A percentile compares a stretch with the other conserved stretches of the same genome.
These are phyloP conservation scores for Exophiala calicioides DNA, from an alignment of 2,329 filamentous ascomycete species.

Conservation along the genomic window DNA sequence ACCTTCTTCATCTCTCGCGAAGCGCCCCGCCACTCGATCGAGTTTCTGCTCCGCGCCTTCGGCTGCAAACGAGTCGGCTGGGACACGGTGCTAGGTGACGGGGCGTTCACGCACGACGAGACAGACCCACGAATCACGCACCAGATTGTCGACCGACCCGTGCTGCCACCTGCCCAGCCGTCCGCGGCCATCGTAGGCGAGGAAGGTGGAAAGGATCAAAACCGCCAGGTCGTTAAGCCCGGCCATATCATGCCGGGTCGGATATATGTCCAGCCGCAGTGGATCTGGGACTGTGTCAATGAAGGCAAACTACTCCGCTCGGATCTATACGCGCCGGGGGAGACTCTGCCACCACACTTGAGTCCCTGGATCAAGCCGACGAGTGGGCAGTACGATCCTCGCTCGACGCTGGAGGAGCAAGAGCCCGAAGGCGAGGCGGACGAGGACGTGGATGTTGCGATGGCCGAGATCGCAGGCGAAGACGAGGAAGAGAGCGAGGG, in stretches of 20 bases:
- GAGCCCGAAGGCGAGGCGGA: conserved; percentile 83
- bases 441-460: conserved; percentile 51
- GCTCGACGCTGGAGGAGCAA: conserved; percentile 79
- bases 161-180: conserved; percentile 39
- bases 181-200: conserved; percentile 47
- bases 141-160: conserved; percentile 89
- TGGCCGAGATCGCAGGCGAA: conserved; percentile 42
- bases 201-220: conserved; percentile 28
- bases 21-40: conserved; percentile 83
- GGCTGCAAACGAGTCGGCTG: conserved; percentile 95
- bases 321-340: conserved; percentile 86
- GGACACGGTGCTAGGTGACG: conserved; percentile 87
- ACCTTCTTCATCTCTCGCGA: conserved; percentile 94
- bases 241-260: conserved; percentile 84
- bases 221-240: conserved; percentile 40
- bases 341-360: conserved; percentile 86
- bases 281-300: conserved; percentile 97
- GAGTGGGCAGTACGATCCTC: conserved; percentile 89
- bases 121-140: conserved; percentile 87
- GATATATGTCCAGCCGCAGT: conserved; percentile 93
- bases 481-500: conserved; percentile 30
- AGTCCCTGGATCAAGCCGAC: conserved; percentile 92
- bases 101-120: conserved; percentile 89
- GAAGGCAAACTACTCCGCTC: conserved; percentile 83
- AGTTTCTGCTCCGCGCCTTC: conserved; percentile 90